These are phyloP conservation scores for Termitomyces sp. DNA, from an alignment of 768 basidiomycete genomes.

Conservation along the genomic window DNA sequence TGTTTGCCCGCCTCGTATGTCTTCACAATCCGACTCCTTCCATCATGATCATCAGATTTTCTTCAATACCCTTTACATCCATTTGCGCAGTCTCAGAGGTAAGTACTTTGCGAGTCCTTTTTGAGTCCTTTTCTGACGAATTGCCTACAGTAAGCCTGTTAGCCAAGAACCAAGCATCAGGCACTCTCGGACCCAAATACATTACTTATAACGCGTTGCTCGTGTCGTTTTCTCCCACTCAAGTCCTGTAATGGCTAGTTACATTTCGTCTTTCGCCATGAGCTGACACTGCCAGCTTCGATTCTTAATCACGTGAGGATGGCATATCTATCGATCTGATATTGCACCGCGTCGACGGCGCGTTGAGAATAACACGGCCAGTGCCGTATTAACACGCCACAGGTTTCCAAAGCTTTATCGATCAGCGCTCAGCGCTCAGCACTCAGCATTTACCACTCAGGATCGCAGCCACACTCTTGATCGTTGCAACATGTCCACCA, in stretches of 20 bases:
- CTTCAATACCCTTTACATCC: background rate
- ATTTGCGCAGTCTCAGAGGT: background rate
- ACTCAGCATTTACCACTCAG: background rate
- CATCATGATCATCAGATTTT: background rate
- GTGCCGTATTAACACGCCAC: background rate
- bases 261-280: no score
- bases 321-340: background rate
- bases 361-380: background rate
- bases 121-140: background rate
- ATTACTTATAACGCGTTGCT: background rate
- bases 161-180: background rate
- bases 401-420: background rate
- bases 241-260: no score
- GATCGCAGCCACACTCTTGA: background rate
- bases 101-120: no score
- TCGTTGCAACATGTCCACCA: background rate
- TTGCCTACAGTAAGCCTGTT: background rate
- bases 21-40: no score
- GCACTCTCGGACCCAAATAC: background rate
- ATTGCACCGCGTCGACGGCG: background rate
- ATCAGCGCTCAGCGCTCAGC: background rate
- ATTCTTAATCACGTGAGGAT: background rate
- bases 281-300: no score
- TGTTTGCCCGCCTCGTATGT: background rate
- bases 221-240: background rate